These are phyloP conservation scores for Purshia tridentata DNA, from an alignment of 306 rosid species.

Conservation along the genomic window DNA sequence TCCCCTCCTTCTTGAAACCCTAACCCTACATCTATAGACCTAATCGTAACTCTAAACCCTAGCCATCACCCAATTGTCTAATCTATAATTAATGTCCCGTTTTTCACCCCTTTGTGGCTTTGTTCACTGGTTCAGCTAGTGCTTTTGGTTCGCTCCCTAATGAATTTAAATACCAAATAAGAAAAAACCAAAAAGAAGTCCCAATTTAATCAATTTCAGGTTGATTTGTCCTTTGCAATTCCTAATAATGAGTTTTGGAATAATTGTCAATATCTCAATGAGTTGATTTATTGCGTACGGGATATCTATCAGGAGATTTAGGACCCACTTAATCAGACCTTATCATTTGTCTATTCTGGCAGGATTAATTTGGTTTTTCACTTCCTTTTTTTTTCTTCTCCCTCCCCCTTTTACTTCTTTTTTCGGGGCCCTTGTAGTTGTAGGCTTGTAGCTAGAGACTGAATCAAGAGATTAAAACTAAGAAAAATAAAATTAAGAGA, in stretches of 20 bases:
- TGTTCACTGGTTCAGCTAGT: background rate
- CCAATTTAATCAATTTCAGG: background rate
- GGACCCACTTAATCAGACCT: slow-evolving; percentile 49
- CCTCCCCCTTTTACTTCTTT: background rate
- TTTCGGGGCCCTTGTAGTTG: background rate
- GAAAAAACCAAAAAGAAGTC: background rate
- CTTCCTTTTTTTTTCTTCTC: background rate
- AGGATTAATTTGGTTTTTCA: background rate
- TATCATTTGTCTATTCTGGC: slow-evolving; percentile 28
- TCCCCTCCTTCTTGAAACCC: slow-evolving; percentile 22
- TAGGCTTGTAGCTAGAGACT: too few species aligned
- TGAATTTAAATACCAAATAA: background rate
- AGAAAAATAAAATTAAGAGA: background rate
- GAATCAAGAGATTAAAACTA: too few species aligned
- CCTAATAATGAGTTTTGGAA: slow-evolving; percentile 1
- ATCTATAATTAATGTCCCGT: background rate
- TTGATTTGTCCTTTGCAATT: background rate
- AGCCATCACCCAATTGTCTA: background rate
- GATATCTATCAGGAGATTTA: slow-evolving; percentile 37
- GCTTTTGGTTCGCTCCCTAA: too few species aligned
- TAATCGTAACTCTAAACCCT: slow-evolving; percentile 15
- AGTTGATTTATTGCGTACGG: slow-evolving; percentile 23
- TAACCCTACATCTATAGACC: slow-evolving; percentile 28
- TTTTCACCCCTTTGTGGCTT: background rate
- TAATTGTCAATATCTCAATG: slow-evolving; percentile 5